Base-by-base conservation (phyloP, 495 filamentous ascomycete genomes). In the Penicillium egyptiacum region DNA sequence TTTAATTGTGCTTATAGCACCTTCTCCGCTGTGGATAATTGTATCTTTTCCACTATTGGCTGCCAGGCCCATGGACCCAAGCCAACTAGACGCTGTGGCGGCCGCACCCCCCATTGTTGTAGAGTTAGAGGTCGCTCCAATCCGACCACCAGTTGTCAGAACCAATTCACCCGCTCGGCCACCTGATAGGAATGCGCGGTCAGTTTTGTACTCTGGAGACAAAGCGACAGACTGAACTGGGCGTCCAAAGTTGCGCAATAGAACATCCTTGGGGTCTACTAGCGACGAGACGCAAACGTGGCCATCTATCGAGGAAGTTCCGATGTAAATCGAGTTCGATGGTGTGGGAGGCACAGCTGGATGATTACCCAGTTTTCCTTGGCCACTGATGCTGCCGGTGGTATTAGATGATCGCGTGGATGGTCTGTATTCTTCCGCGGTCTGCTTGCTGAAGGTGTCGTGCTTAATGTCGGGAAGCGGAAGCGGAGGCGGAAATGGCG, bases 251-350 rank as follows among this genome's bases (percentile, higher is more conserved):
- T 97, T 97, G 41, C 96, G 85, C 28, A 97, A 72, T 33, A 87
- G 83, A 4, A 97, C 91, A 72, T 98, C 94, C 58, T 83, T 88
- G 5, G 82, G 75, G 60, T 90, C 87, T 19, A 91, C 79, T 31
- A 98, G 68, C 2, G 92, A 95, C 43, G 87, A 83, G 20, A 98
- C 82, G 57, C 94, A 97, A 9, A 98, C 88, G 61, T 96, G 92
- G 25, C 94, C 94, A 68, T 98, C 94, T 62, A 96, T 91, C 0
- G 95, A 98, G 16, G 95, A 89, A 2, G 91, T 92, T 2, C 87
- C 94, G 58, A 98, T 91, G 72, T 94, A 86, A 42, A 97, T 94
- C 37, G 87, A 86, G 60, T 96, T 96, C 8, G 88, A 91, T 0
- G 90, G 86, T 6, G 79, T 88, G 30, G 83, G 79, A 3, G 89